Percentiles rank a stretch among this genome's conserved stretches.
phyloP scores from a whole-genome alignment of 1,284 basidiomycete genomes.

The Tylopilus sp. region DNA sequence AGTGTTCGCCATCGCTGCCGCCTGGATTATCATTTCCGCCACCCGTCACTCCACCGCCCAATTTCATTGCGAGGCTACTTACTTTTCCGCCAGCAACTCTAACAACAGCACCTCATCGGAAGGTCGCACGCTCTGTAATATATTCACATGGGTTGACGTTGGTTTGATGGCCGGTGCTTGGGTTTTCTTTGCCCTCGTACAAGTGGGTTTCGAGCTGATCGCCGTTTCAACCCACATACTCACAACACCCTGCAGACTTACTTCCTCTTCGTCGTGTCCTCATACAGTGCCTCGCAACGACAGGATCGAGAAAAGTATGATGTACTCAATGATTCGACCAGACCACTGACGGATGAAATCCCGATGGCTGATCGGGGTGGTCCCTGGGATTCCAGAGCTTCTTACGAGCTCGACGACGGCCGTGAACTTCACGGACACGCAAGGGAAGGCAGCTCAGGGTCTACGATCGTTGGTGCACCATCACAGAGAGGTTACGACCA shows the following conservation, averaged over 20 bases:
- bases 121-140: slow-evolving; percentile 71
- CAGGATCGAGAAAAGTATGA: slow-evolving; percentile 80
- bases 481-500: slow-evolving; percentile 41
- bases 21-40: slow-evolving; percentile 78
- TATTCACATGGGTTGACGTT: slow-evolving; percentile 89
- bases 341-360: slow-evolving; percentile 60
- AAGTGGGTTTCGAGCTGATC: slow-evolving; percentile 43
- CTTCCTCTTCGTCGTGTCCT: slow-evolving; percentile 64
- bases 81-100: slow-evolving; percentile 45
- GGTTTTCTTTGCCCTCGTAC: slow-evolving; percentile 70
- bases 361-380: slow-evolving; percentile 62
- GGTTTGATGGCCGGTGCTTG: slow-evolving; percentile 87
- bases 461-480: slow-evolving; percentile 52
- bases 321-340: slow-evolving; percentile 65
- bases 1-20: slow-evolving; percentile 73
- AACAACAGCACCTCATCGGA: slow-evolving; percentile 42
- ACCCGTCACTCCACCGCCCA: slow-evolving; percentile 69
- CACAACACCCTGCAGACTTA: slow-evolving; percentile 49
- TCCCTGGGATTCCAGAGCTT: slow-evolving; percentile 69
- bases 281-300: slow-evolving; percentile 73
- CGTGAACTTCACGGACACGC: slow-evolving; percentile 43
- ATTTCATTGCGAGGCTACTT: slow-evolving; percentile 58
- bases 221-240: background rate
- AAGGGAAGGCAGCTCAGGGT: slow-evolving; percentile 50
- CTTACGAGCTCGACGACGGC: slow-evolving; percentile 42